These are phyloP conservation scores for Dictyostelium intermedium DNA, from an alignment of 78 protist genomes.

Conservation along the genomic window DNA sequence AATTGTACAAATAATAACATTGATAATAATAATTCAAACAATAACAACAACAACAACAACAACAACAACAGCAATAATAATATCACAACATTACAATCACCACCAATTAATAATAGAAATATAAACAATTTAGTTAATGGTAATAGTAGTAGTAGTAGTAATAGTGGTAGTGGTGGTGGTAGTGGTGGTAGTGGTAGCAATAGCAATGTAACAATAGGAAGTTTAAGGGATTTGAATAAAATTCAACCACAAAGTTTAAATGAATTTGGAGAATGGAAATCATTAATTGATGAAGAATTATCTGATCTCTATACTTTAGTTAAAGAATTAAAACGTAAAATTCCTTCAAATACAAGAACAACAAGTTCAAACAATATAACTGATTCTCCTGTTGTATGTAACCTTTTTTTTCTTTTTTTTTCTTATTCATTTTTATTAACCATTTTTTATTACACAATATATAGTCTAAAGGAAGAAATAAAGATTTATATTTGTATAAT, in stretches of 20 bases:
- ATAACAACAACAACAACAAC: not conserved
- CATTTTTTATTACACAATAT: not conserved
- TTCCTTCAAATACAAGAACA: not conserved
- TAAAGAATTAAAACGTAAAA: constrained; percentile 32
- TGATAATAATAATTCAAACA: too few relatives aligned
- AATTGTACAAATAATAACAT: not conserved
- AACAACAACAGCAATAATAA: not conserved
- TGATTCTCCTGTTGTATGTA: not conserved
- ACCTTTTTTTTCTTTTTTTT: not conserved
- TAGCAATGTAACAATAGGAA: not conserved
- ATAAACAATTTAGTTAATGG: not conserved
- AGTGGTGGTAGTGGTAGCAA: not conserved
- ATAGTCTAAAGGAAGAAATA: not conserved
- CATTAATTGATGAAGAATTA: constrained; percentile 40
- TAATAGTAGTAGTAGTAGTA: not conserved
- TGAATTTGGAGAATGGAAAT: constrained; percentile 47
- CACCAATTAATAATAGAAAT: not conserved
- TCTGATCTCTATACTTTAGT: constrained; percentile 27
- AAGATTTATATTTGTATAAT: constrained; percentile 38
- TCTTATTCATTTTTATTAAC: not conserved
- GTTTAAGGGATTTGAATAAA: not conserved
- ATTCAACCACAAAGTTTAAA: constrained; percentile 1
- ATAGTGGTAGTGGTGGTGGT: not conserved
- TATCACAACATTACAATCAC: not conserved
- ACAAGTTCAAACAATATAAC: not conserved